A percentile compares a stretch with the other conserved stretches of the same genome.
phyloP scores from a whole-genome alignment of 2,329 filamentous ascomycete genomes.

The Byssoonygena ceratinophila region DNA sequence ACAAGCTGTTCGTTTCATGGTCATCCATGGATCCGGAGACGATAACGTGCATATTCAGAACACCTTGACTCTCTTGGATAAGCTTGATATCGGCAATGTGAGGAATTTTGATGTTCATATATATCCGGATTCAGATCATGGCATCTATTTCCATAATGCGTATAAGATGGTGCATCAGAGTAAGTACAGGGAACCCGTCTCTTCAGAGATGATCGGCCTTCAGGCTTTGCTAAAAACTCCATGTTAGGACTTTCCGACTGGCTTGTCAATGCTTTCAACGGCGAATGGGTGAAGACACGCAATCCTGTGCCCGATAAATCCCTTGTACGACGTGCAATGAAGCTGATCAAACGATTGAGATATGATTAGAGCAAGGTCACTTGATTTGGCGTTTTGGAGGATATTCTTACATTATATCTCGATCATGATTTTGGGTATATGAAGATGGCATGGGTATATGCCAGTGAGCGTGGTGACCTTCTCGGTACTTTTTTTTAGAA shows the following conservation, averaged over 20 bases:
- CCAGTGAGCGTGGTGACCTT: not conserved
- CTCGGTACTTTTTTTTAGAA: not conserved
- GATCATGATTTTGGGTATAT: not conserved
- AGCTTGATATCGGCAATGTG: constrained; percentile 66
- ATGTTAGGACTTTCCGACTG: constrained; percentile 51
- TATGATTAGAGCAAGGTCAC: not conserved
- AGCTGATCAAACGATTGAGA: not conserved
- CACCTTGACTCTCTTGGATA: constrained; percentile 75
- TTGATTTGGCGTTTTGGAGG: not conserved
- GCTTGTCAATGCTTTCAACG: constrained; percentile 96
- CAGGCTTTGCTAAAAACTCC: constrained; percentile 1
- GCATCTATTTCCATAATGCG: constrained; percentile 89
- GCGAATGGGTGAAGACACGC: constrained; percentile 65
- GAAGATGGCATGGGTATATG: not conserved
- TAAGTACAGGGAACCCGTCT: constrained; percentile 44
- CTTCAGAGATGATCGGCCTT: not conserved
- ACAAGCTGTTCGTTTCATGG: constrained; percentile 71
- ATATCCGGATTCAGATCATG: constrained; percentile 91
- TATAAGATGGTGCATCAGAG: constrained; percentile 87
- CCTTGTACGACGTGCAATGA: constrained; percentile 19
- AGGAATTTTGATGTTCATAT: constrained; percentile 96
- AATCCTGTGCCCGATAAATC: constrained; percentile 40
- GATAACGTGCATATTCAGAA: constrained; percentile 98
- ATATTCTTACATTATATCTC: not conserved
- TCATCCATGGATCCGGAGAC: constrained; percentile 95